Conservation (phyloP, 345 rosid genomes). For the Erodium maritimum region DNA sequence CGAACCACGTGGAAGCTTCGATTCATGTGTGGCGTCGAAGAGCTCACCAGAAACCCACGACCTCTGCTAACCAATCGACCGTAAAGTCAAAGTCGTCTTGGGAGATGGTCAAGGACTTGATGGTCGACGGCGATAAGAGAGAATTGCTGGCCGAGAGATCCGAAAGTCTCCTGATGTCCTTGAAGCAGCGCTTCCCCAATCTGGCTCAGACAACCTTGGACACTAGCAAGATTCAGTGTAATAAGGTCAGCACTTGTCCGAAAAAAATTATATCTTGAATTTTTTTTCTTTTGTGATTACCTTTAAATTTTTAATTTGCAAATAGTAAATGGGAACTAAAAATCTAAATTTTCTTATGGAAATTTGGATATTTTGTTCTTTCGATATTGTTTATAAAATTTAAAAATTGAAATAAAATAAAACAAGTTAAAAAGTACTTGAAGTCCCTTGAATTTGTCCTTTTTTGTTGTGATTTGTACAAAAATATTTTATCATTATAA, state of each 20-base stretch:
- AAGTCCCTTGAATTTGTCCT: too few species aligned
- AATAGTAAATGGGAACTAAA: background rate
- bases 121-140: slow-evolving; percentile 13
- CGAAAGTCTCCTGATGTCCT: slow-evolving; percentile 11
- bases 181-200: slow-evolving; percentile 17
- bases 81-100: slow-evolving; percentile 16
- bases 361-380: too few species aligned
- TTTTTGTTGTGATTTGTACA: too few species aligned
- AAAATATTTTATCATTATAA: too few species aligned
- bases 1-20: slow-evolving; percentile 14
- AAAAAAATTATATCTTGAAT: too few species aligned
- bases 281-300: too few species aligned
- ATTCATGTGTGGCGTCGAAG: slow-evolving; percentile 17
- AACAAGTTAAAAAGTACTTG: too few species aligned
- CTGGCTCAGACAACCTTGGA: slow-evolving; percentile 19
- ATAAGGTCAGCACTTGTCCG: slow-evolving; percentile 1
- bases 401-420: too few species aligned
- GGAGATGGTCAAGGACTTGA: slow-evolving; percentile 12
- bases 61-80: background rate
- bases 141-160: slow-evolving; percentile 13
- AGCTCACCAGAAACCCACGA: background rate
- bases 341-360: too few species aligned
- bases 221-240: slow-evolving; percentile 18
- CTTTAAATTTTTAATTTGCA: background rate
- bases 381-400: too few species aligned